phyloP scores from a whole-genome alignment of 2,329 filamentous ascomycete genomes.

The Epichloe bromicola region DNA sequence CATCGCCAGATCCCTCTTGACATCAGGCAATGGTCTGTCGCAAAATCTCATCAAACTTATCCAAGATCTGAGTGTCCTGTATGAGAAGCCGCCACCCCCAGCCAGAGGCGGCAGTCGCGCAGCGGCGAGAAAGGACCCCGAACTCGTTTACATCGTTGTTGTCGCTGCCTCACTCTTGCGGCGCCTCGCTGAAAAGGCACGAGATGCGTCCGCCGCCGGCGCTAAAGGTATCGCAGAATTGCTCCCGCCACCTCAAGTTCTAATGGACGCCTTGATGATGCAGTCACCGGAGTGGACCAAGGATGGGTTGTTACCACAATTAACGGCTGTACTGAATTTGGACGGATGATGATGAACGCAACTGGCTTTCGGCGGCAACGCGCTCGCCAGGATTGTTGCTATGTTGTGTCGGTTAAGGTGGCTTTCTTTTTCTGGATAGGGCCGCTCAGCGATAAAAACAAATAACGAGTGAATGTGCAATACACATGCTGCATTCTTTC shows the following conservation, averaged over 20 bases:
- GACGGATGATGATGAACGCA: conserved; percentile 30
- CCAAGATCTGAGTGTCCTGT: conserved; percentile 54
- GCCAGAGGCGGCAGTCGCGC: conserved; percentile 19
- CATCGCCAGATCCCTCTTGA: conserved; percentile 68
- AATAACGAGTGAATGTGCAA: neutral
- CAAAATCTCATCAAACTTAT: conserved; percentile 66
- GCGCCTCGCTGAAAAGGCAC: conserved; percentile 54
- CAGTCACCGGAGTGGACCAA: conserved; percentile 47
- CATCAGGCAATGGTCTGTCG: conserved; percentile 72
- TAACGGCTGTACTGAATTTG: conserved; percentile 42
- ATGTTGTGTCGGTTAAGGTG: neutral
- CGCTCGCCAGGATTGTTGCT: neutral
- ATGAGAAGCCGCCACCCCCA: conserved; percentile 23
- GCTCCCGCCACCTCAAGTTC: conserved; percentile 51
- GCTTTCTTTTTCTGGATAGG: neutral
- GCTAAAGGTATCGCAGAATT: conserved; percentile 44
- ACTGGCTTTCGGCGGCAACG: neutral
- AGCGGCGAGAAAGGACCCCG: conserved; percentile 30
- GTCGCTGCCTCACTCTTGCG: conserved; percentile 56
- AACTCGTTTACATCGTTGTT: conserved; percentile 50
- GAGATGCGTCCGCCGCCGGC: conserved; percentile 38
- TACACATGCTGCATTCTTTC: neutral
- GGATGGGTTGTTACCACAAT: conserved; percentile 53
- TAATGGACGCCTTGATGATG: conserved; percentile 56
- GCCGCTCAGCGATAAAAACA: neutral